These are phyloP conservation scores for Phytophthora tubulina DNA, from an alignment of 352 stramenopile genomes.

Conservation along the genomic window DNA sequence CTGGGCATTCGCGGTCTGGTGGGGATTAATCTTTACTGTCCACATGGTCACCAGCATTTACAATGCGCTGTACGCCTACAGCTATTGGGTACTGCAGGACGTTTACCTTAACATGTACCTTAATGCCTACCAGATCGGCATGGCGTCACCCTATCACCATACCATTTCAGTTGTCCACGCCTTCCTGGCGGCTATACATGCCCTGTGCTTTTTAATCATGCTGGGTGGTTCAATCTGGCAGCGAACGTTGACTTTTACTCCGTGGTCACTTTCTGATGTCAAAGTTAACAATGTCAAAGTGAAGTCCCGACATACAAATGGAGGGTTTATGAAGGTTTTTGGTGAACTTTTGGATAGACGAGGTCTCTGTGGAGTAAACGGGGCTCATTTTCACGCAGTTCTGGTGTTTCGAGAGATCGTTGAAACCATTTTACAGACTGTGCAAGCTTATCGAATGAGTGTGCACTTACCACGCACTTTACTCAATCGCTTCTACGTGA, in stretches of 20 bases:
- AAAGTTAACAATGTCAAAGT: too few species aligned
- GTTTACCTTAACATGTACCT: background rate
- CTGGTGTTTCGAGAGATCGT: constrained; percentile 32
- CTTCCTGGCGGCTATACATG: background rate
- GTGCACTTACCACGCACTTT: constrained; percentile 24
- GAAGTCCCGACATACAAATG: too few species aligned
- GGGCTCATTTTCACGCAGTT: constrained; percentile 31
- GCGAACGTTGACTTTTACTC: background rate
- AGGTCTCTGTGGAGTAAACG: constrained; percentile 32
- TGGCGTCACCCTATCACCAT: background rate
- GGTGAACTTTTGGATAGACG: too few species aligned
- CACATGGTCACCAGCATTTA: background rate
- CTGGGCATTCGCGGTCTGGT: background rate
- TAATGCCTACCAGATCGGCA: background rate
- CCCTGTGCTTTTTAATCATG: background rate
- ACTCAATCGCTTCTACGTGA: constrained; percentile 49
- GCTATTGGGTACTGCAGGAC: background rate
- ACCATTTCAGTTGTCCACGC: background rate
- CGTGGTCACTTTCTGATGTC: too few species aligned
- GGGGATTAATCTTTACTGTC: background rate
- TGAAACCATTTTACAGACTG: constrained; percentile 36
- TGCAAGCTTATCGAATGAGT: constrained; percentile 46
- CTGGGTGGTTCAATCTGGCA: background rate
- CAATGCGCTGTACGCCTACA: background rate
- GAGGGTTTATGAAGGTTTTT: too few species aligned